A percentile compares a stretch with the other conserved stretches of the same genome.
These are phyloP conservation scores for Puccinellia tenuiflora DNA, from an alignment of 176 grass and related monocot genomes.

Conservation along the genomic window DNA sequence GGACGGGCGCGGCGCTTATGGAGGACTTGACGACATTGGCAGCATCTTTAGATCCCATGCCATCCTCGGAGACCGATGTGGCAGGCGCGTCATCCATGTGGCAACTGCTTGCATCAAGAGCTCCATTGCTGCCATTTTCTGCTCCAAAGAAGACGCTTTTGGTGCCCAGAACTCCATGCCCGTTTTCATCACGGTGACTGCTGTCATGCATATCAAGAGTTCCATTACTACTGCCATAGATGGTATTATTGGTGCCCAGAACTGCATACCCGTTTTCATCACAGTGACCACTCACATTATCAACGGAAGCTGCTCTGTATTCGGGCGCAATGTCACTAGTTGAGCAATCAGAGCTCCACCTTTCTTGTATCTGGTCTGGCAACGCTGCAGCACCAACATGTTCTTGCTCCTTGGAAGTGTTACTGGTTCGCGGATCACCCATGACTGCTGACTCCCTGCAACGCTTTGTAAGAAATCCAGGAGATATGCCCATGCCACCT, in stretches of 20 bases:
- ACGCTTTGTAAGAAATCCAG: slow-evolving; percentile 12
- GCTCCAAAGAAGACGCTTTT: slow-evolving; percentile 11
- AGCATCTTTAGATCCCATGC: slow-evolving; percentile 23
- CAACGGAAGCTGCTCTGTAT: neutral
- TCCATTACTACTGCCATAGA: slow-evolving; percentile 7
- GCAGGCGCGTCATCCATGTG: slow-evolving; percentile 6
- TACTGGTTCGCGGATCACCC: neutral
- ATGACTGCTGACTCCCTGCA: neutral
- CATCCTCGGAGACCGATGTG: slow-evolving; percentile 1
- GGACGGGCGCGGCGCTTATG: neutral
- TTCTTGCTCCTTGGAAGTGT: slow-evolving; percentile 11
- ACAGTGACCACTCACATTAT: neutral
- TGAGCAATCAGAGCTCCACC: neutral
- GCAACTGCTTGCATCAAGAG: neutral
- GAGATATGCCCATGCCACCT: slow-evolving; percentile 21
- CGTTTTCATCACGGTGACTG: slow-evolving; percentile 24
- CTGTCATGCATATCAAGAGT: neutral
- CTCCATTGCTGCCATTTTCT: slow-evolving; percentile 19
- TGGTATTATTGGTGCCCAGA: slow-evolving; percentile 2
- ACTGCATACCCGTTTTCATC: slow-evolving; percentile 30
- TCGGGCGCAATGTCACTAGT: slow-evolving; percentile 1
- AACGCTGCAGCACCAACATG: slow-evolving; percentile 10
- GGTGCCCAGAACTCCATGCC: neutral
- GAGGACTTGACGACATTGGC: slow-evolving; percentile 13
- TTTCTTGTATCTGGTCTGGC: slow-evolving; percentile 26